Conservation (phyloP, 2,329 filamentous ascomycete genomes). For the Dactylellina drechsleri region DNA sequence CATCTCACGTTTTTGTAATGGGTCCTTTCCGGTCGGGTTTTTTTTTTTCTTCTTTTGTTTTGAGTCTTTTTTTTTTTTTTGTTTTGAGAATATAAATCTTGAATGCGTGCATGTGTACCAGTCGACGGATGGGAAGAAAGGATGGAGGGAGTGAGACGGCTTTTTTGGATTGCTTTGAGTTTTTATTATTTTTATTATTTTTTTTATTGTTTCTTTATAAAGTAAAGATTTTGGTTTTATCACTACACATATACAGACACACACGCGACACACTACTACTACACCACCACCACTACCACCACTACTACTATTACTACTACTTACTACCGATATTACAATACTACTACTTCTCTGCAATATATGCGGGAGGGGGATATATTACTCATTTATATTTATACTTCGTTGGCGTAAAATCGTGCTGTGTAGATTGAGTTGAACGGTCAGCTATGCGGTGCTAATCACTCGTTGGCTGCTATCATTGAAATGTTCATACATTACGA, state of each 20-base stretch:
- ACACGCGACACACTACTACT: not conserved
- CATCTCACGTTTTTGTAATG: not conserved
- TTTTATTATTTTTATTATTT: too few relatives aligned
- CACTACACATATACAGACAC: constrained; percentile 1
- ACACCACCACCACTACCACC: constrained; percentile 7
- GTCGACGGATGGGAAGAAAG: not conserved
- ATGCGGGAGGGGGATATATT: not conserved
- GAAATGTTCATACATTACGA: too few relatives aligned
- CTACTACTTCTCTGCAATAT: not conserved
- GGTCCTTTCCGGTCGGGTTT: constrained; percentile 3
- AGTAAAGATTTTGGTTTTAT: constrained; percentile 1
- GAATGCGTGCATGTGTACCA: constrained; percentile 32
- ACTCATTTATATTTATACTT: too few relatives aligned
- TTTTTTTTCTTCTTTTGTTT: constrained; percentile 8
- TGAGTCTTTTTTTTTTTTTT: constrained; percentile 12
- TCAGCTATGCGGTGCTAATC: too few relatives aligned
- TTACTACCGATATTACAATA: constrained; percentile 1
- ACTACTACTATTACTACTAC: too few relatives aligned
- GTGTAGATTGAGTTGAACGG: too few relatives aligned
- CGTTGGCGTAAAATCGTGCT: too few relatives aligned
- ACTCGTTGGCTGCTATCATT: too few relatives aligned
- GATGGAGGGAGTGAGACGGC: too few relatives aligned
- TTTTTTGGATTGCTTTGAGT: too few relatives aligned
- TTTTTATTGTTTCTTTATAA: not conserved
- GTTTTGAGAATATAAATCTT: constrained; percentile 10